A percentile compares a stretch with the other conserved stretches of the same genome.
These are phyloP conservation scores for Austropuccinia psidii DNA, from an alignment of 1,284 basidiomycete species.

Conservation along the genomic window DNA sequence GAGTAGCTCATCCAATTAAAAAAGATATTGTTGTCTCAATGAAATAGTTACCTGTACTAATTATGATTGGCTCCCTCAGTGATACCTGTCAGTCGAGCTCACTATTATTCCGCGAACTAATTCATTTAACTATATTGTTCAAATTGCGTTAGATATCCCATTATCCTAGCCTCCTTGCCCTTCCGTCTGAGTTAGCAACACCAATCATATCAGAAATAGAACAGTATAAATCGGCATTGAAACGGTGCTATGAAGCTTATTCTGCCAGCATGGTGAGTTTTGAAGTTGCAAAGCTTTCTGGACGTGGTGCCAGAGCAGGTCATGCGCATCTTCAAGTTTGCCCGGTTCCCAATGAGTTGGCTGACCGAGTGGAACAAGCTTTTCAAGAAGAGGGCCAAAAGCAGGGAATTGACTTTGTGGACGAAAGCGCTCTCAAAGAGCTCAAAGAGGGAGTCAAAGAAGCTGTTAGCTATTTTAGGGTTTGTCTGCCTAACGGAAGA, in stretches of 20 bases:
- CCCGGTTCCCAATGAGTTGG: slow-evolving; percentile 62
- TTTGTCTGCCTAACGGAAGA: slow-evolving; percentile 77
- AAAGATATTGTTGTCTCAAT: slow-evolving; percentile 64
- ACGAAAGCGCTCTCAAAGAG: slow-evolving; percentile 57
- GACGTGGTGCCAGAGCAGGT: slow-evolving; percentile 62
- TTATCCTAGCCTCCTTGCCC: slow-evolving; percentile 58
- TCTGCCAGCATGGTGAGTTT: slow-evolving; percentile 65
- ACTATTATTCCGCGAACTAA: background rate
- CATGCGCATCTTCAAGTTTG: slow-evolving; percentile 85
- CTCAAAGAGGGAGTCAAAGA: slow-evolving; percentile 54
- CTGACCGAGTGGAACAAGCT: slow-evolving; percentile 59
- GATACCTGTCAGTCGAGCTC: background rate
- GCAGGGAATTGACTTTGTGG: slow-evolving; percentile 11
- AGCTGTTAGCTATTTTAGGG: slow-evolving; percentile 70
- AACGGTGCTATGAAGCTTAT: slow-evolving; percentile 63
- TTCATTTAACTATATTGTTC: background rate
- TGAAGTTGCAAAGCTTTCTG: slow-evolving; percentile 71
- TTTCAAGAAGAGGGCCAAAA: slow-evolving; percentile 63
- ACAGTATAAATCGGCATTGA: slow-evolving; percentile 69
- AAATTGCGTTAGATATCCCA: slow-evolving; percentile 48
- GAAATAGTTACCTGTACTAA: background rate
- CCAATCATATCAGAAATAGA: slow-evolving; percentile 73
- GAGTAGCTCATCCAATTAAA: slow-evolving; percentile 48
- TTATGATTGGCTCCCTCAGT: background rate
- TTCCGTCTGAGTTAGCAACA: slow-evolving; percentile 65